Evolutionary conservation across 805 yeast genomes (phyloP).

Genomic region (Kuraishia piskuri): DNA sequence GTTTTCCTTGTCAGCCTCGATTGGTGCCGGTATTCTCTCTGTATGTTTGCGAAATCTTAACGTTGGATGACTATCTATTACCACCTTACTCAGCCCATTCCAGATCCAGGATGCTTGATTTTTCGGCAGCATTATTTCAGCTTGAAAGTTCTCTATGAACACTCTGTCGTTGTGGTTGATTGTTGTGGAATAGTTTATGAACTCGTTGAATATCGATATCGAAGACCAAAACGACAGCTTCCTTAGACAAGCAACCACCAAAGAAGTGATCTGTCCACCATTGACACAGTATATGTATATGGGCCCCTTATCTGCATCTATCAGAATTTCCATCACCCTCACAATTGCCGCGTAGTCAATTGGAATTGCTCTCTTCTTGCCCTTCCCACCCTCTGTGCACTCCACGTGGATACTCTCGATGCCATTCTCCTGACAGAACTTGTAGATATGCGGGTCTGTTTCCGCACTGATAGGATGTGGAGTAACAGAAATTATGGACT

Average conservation of each 20-base stretch:
- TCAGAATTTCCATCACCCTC: conserved; percentile 50
- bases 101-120: conserved; percentile 55
- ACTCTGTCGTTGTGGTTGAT: conserved; percentile 75
- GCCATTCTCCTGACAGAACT: conserved; percentile 43
- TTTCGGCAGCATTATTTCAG: conserved; percentile 48
- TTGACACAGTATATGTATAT: conserved; percentile 79
- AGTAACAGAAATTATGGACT: conserved; percentile 69
- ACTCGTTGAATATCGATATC: conserved; percentile 82
- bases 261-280: conserved; percentile 81
- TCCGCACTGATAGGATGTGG: conserved; percentile 60
- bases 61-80: conserved; percentile 49
- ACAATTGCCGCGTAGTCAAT: conserved; percentile 56
- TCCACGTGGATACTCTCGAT: conserved; percentile 64
- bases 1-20: neutral
- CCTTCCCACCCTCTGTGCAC: conserved; percentile 60
- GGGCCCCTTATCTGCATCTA: conserved; percentile 56
- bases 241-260: conserved; percentile 80
- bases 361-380: conserved; percentile 79
- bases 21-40: neutral
- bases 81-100: conserved; percentile 53
- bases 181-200: conserved; percentile 64
- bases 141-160: conserved; percentile 75
- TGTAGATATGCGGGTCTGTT: conserved; percentile 39
- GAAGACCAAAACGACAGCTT: conserved; percentile 83
- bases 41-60: conserved; percentile 12